Conservation (phyloP, 495 filamentous ascomycete genomes). For the Parathielavia appendiculata region DNA sequence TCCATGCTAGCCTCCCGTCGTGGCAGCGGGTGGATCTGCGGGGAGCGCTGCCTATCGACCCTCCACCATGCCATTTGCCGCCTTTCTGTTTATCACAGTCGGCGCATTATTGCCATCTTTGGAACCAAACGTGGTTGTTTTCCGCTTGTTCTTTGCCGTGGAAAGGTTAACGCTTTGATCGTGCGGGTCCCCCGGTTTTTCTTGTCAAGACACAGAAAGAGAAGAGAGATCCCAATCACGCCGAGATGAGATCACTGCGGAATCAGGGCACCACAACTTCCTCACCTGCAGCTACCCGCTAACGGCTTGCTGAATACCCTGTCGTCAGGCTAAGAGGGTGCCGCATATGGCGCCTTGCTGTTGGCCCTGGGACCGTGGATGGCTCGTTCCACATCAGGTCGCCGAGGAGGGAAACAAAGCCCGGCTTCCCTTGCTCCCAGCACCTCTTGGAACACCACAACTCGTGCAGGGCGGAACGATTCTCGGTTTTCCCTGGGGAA, state of each 20-base stretch:
- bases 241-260: slow-evolving; percentile 10
- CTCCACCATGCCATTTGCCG: neutral
- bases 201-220: neutral
- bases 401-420: neutral
- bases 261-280: slow-evolving; percentile 9
- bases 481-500: slow-evolving; percentile 12
- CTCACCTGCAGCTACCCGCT: slow-evolving; percentile 19
- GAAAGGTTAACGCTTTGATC: neutral
- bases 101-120: neutral
- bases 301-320: slow-evolving; percentile 7
- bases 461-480: neutral
- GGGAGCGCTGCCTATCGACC: slow-evolving; percentile 1
- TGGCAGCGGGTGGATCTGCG: neutral
- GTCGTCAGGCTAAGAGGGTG: neutral
- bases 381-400: slow-evolving; percentile 1
- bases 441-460: neutral
- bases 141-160: neutral
- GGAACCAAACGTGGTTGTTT: neutral
- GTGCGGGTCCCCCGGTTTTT: neutral
- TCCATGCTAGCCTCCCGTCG: slow-evolving; percentile 18
- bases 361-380: neutral
- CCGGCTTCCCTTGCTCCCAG: slow-evolving; percentile 1
- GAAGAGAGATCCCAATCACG: neutral
- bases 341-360: neutral
- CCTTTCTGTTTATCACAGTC: slow-evolving; percentile 6